Base-by-base conservation (phyloP, 2,329 filamentous ascomycete genomes). In the Neonectria magnoliae region DNA sequence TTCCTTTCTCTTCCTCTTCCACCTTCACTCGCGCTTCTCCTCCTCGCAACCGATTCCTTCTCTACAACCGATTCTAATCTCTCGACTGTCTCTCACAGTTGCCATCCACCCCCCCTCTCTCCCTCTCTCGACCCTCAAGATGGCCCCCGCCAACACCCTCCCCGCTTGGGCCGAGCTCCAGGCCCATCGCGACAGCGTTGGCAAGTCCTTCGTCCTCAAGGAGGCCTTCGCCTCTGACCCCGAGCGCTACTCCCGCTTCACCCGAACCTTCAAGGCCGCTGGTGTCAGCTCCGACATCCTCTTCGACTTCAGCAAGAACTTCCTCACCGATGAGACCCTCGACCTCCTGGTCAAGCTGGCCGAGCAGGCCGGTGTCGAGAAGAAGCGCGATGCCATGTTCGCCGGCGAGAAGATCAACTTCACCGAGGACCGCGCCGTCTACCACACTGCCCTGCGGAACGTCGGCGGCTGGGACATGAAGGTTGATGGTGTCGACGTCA, bases 291-390 rank as follows among this genome's bases (percentile, higher is more conserved):
- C 89, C 73, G 93, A 98, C 71, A 96, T 97, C 76, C 88, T 99
- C 69, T 99, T 98, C 82, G 96, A 99, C 82, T 99, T 97, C 84
- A 96, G 92, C 85, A 99, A 99, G 90, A 99, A 99, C 88, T 94
- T 99, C 81, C 81, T 98, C 75, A 96, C 92, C 67, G 93, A 97
- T 73, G 94, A 98, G 83, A 98, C 95, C 5, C 85, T 98, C 56
- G 86, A 91, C 70, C 87, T 97, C 54, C 88, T 99, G 58, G 86
- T 97, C 75, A 91, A 97, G 84, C 90, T 99, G 29, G 96, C 96
- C 68, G 91, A 94, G 82, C 92, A 98, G 83, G 94, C 95, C 70
- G 91, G 91, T 72, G 82, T 99, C 42, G 94, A 97, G 85, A 88
- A 97, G 85, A 93, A 98, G 79, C 92, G 96, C 70, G 95, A 99